phyloP scores from a whole-genome alignment of 805 yeast species.

The Scheffersomyces coipomensis region DNA sequence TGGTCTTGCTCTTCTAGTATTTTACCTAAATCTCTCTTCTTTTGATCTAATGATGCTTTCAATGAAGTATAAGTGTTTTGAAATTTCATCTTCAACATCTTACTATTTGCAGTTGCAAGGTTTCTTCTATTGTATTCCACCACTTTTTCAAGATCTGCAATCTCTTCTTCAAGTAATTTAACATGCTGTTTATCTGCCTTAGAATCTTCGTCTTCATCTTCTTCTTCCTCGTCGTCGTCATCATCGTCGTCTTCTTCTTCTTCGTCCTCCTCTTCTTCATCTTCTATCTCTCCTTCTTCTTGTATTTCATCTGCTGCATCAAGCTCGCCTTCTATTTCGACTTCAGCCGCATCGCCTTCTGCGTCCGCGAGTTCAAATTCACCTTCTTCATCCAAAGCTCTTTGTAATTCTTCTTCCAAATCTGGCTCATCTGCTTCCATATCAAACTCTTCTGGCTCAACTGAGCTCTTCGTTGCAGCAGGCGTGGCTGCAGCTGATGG shows the following conservation, averaged over 20 bases:
- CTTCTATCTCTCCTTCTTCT: slow-evolving; percentile 46
- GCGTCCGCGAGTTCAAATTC: slow-evolving; percentile 13
- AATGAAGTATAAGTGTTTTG: slow-evolving; percentile 76
- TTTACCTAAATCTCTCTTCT: slow-evolving; percentile 59
- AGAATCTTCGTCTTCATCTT: slow-evolving; percentile 49
- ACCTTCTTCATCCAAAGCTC: slow-evolving; percentile 46
- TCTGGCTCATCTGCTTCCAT: not conserved
- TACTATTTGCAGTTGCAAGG: slow-evolving; percentile 71
- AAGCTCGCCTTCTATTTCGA: slow-evolving; percentile 29
- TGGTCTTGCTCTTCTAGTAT: slow-evolving; percentile 25
- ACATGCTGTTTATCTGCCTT: slow-evolving; percentile 48
- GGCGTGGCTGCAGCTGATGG: slow-evolving; percentile 30
- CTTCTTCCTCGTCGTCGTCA: slow-evolving; percentile 50
- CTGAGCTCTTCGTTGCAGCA: slow-evolving; percentile 8
- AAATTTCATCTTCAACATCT: slow-evolving; percentile 84
- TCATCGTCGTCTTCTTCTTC: slow-evolving; percentile 58
- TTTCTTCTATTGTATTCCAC: slow-evolving; percentile 73
- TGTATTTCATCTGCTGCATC: slow-evolving; percentile 32
- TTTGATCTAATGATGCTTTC: slow-evolving; percentile 77
- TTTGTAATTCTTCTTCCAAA: slow-evolving; percentile 56
- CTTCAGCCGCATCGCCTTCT: slow-evolving; percentile 36
- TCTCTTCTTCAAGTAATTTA: slow-evolving; percentile 80
- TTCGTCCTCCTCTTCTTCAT: slow-evolving; percentile 53
- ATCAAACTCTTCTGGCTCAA: slow-evolving; percentile 3
- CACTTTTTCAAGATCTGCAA: slow-evolving; percentile 74